Evolutionary conservation across 805 yeast species (phyloP), one percentile per base, ranked within the genome.

Genomic region (Myxozyma nipponensis): DNA sequence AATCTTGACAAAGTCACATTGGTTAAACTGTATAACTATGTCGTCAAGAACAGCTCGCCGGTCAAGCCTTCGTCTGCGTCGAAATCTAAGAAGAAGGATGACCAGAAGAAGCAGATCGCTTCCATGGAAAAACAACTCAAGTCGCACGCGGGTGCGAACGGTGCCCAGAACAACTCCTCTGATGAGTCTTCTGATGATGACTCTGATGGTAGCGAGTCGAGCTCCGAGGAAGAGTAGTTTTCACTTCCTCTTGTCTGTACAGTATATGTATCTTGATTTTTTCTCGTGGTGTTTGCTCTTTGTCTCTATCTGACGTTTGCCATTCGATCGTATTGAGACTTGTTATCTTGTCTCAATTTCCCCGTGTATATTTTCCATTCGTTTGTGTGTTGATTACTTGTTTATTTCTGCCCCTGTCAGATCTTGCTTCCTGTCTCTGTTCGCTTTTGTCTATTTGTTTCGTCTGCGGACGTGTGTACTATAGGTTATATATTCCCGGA

Each of bases 1-100:
- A 84, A 84, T 69, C 76, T 93, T 60, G 96, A 87, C 62, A 88
- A 87, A 58, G 72, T 79, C 38, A 90, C 97, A 1, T 77, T 91
- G 47, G 71, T 86, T 66, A 86, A 86, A 63, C 73, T 93, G 56
- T 91, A 89, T 75, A 83, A 84, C 66, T 86, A 84, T 61, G 88
- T 93, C 59, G 86, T 84, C 54, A 72, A 74, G 67, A 73, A 72
- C 54, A 49, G 51, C 26, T 51, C 57, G 25, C 52, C 65, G 10
- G 50, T 44, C 23, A 40, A 41, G 24, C 34, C 56, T 2, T 44
- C 58, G n/a, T 45, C 54, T 18, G 28, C 34, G 18, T 40, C 47
- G 35, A 54, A 61, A 46, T 66, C 64, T 53, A 69, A 74, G 58
- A 76, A 75, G 63, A 77, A 80, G 69, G 73, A 77, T 58, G 86